Conservation (phyloP, 2,329 filamentous ascomycete species). For the Sporothrix brunneoviolacea region DNA sequence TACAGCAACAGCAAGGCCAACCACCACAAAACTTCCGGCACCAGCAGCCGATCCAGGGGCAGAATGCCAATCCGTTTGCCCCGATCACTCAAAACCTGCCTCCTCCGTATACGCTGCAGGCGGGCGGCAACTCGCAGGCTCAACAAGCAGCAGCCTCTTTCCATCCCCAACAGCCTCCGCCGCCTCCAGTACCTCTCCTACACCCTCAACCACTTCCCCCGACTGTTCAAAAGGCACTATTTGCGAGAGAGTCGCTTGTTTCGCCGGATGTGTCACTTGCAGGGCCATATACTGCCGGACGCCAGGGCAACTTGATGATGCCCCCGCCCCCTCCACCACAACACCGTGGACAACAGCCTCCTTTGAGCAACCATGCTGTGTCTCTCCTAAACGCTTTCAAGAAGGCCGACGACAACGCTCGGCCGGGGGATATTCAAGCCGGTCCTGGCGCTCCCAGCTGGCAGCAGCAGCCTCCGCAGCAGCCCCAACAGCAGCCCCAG, state of each 20-base stretch:
- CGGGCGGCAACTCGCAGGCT: not conserved
- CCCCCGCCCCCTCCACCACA: constrained; percentile 20
- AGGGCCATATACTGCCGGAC: constrained; percentile 3
- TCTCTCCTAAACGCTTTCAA: constrained; percentile 37
- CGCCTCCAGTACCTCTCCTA: constrained; percentile 26
- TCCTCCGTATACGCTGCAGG: not conserved
- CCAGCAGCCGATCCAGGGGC: not conserved
- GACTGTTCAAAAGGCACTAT: constrained; percentile 47
- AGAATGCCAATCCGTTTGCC: constrained; percentile 7
- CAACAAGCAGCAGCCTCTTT: not conserved
- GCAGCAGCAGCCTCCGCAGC: constrained; percentile 5
- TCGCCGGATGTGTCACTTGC: constrained; percentile 27
- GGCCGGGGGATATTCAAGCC: not conserved
- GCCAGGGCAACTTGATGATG: not conserved
- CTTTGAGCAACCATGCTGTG: constrained; percentile 28
- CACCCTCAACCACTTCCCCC: constrained; percentile 48
- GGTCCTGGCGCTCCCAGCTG: not conserved
- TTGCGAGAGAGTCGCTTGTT: constrained; percentile 35
- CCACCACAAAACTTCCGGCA: not conserved
- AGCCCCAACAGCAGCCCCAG: not conserved
- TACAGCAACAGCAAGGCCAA: not conserved
- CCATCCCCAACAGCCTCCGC: not conserved
- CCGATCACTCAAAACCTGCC: constrained; percentile 1
- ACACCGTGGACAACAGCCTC: constrained; percentile 18
- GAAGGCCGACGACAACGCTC: constrained; percentile 16